phyloP scores from a whole-genome alignment of 176 grass and related monocot species.

The Oryza brachyantha region DNA sequence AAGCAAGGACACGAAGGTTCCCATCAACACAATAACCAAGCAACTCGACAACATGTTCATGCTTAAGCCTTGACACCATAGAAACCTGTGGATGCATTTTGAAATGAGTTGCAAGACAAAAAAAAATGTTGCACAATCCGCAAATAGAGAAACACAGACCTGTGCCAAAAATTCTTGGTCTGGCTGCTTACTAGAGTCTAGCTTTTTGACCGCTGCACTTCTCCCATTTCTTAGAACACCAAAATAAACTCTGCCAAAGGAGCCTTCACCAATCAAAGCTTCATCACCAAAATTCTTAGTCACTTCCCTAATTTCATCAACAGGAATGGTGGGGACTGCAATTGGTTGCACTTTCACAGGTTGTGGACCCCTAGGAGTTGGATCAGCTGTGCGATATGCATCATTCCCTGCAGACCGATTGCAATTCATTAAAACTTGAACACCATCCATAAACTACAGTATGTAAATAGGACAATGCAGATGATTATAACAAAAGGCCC shows the following conservation, averaged over 20 bases:
- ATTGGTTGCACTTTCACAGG: slow-evolving; percentile 75
- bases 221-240: slow-evolving; percentile 73
- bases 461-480: neutral
- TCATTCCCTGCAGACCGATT: slow-evolving; percentile 45
- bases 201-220: slow-evolving; percentile 63
- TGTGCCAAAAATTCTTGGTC: slow-evolving; percentile 81
- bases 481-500: neutral
- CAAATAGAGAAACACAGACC: slow-evolving; percentile 47
- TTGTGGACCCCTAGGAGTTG: slow-evolving; percentile 58
- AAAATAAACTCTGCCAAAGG: slow-evolving; percentile 81
- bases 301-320: slow-evolving; percentile 78
- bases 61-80: slow-evolving; percentile 74
- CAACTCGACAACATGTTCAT: slow-evolving; percentile 84
- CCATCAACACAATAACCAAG: slow-evolving; percentile 79
- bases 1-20: slow-evolving; percentile 57
- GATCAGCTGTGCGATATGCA: slow-evolving; percentile 53
- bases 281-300: slow-evolving; percentile 81
- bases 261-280: slow-evolving; percentile 85
- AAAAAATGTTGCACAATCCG: too few relatives aligned
- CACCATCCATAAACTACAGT: slow-evolving; percentile 12
- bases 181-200: slow-evolving; percentile 89
- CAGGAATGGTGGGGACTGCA: slow-evolving; percentile 57
- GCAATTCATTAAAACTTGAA: neutral
- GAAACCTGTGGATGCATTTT: slow-evolving; percentile 46
- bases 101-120: slow-evolving; percentile 5